phyloP scores from a whole-genome alignment of 495 filamentous ascomycete species.

The Bombardia bombarda region DNA sequence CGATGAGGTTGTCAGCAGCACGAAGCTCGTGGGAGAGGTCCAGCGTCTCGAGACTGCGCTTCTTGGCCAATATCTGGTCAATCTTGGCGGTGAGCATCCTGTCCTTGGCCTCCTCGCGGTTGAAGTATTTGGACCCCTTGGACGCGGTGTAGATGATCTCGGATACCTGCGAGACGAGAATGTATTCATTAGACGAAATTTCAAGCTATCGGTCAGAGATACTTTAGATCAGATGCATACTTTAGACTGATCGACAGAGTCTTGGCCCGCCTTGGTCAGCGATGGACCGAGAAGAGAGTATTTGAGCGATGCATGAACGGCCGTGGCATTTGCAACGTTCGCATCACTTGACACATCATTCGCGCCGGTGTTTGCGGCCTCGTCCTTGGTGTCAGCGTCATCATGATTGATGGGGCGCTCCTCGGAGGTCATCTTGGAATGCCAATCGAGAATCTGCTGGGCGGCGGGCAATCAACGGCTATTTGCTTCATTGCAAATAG shows the following conservation, averaged over 20 bases:
- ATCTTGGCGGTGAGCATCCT: conserved; percentile 81
- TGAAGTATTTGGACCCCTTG: conserved; percentile 95
- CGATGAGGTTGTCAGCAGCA: conserved; percentile 73
- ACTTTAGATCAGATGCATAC: conserved; percentile 25
- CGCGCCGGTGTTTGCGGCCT: not conserved
- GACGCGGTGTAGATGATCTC: conserved; percentile 97
- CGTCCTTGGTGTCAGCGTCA: not conserved
- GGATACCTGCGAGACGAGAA: conserved; percentile 53
- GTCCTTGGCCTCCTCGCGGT: conserved; percentile 79
- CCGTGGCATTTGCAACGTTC: not conserved
- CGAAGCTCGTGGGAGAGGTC: conserved; percentile 67
- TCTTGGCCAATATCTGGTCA: conserved; percentile 66
- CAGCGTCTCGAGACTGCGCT: conserved; percentile 65
- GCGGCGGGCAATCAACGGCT: too few species aligned
- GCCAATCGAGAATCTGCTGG: not conserved
- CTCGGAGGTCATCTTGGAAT: conserved; percentile 9
- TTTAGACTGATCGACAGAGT: conserved; percentile 86
- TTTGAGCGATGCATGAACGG: conserved; percentile 40
- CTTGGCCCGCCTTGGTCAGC: conserved; percentile 89
- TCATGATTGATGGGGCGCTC: not conserved
- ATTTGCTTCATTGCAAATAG: too few species aligned
- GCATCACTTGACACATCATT: not conserved
- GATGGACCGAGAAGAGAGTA: conserved; percentile 82
- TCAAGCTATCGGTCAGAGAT: too few species aligned
- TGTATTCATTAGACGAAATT: too few species aligned